phyloP scores from a whole-genome alignment of 768 basidiomycete species.

The Lactifluus pinguis region DNA sequence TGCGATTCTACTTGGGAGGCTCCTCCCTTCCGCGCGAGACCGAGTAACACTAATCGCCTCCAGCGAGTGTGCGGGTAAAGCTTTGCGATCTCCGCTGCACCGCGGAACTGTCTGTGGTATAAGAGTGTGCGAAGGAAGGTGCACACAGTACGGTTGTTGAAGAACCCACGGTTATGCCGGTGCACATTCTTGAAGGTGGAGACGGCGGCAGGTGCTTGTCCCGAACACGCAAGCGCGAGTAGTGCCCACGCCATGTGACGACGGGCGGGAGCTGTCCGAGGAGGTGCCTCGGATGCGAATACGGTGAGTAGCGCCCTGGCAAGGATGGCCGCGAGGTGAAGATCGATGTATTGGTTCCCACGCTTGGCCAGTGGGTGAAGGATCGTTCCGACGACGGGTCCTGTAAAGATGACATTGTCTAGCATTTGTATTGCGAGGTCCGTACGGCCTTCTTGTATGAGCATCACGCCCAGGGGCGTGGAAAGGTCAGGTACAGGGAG shows the following conservation, averaged over 20 bases:
- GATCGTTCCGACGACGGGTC: slow-evolving; percentile 25
- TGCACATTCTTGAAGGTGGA: slow-evolving; percentile 35
- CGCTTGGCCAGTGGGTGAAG: slow-evolving; percentile 19
- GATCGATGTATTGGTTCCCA: slow-evolving; percentile 8
- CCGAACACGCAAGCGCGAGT: slow-evolving; percentile 30
- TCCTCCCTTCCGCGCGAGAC: slow-evolving; percentile 1
- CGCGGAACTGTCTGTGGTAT: slow-evolving; percentile 30
- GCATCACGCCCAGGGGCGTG: not conserved
- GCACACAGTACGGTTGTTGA: slow-evolving; percentile 31
- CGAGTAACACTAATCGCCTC: slow-evolving; percentile 26
- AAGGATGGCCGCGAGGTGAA: slow-evolving; percentile 12
- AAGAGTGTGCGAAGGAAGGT: slow-evolving; percentile 33
- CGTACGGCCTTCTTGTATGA: slow-evolving; percentile 13
- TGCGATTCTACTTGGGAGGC: not conserved
- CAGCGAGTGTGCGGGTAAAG: slow-evolving; percentile 23
- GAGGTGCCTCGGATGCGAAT: slow-evolving; percentile 30
- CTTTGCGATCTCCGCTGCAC: slow-evolving; percentile 25
- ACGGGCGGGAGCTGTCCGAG: slow-evolving; percentile 31
- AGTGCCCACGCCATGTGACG: slow-evolving; percentile 32
- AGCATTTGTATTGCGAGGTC: slow-evolving; percentile 16
- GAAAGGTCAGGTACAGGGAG: slow-evolving; percentile 13
- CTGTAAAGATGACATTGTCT: not conserved
- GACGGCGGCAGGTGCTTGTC: slow-evolving; percentile 30
- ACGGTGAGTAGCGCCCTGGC: slow-evolving; percentile 25
- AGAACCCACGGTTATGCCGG: slow-evolving; percentile 29